Evolutionary conservation across 129 eudicot species (phyloP).

Genomic region (Tagetes patula): DNA sequence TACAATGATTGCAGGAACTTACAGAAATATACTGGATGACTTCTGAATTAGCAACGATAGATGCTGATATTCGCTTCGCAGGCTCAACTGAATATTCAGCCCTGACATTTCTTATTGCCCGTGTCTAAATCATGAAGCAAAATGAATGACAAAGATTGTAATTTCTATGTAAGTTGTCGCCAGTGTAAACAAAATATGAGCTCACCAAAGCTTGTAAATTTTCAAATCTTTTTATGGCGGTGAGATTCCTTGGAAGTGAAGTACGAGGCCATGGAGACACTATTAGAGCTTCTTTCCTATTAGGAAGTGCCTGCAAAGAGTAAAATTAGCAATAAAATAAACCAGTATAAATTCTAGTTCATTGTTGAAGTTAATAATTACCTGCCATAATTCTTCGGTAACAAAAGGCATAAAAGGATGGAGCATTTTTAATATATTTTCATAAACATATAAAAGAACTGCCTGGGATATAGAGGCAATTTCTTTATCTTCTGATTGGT

Average conservation of each 20-base stretch:
- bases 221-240: slow-evolving; percentile 76
- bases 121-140: slow-evolving; percentile 52
- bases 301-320: slow-evolving; percentile 69
- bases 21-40: slow-evolving; percentile 80
- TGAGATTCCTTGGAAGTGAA: slow-evolving; percentile 78
- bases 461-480: slow-evolving; percentile 69
- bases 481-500: slow-evolving; percentile 55
- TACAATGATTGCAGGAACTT: slow-evolving; percentile 34
- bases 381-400: slow-evolving; percentile 99
- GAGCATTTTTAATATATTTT: slow-evolving; percentile 72
- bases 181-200: slow-evolving; percentile 12
- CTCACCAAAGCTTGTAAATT: slow-evolving; percentile 88
- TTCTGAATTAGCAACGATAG: slow-evolving; percentile 81
- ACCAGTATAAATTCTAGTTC: neutral
- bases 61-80: slow-evolving; percentile 90
- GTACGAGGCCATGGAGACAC: slow-evolving; percentile 83
- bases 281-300: slow-evolving; percentile 73
- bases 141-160: slow-evolving; percentile 2
- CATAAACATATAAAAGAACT: slow-evolving; percentile 84
- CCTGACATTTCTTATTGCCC: slow-evolving; percentile 88
- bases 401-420: slow-evolving; percentile 99
- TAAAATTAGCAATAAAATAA: neutral
- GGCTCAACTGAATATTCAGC: slow-evolving; percentile 99
- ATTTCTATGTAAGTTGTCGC: slow-evolving; percentile 2
- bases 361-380: slow-evolving; percentile 5